phyloP scores from a whole-genome alignment of 345 rosid species.

The Cardiospermum halicacabum region DNA sequence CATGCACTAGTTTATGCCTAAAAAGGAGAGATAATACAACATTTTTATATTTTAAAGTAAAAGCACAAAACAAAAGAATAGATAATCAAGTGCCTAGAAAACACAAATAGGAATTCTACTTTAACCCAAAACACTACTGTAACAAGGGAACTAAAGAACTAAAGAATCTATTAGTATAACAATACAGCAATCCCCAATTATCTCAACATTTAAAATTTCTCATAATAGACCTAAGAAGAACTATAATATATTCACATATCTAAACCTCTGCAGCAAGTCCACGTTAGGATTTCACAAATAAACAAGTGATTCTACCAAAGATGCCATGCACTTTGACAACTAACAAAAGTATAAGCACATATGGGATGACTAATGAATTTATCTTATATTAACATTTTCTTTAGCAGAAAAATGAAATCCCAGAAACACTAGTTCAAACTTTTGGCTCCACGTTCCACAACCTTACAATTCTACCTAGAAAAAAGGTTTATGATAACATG shows the following conservation, averaged over 20 bases:
- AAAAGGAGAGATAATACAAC: conserved; percentile 2
- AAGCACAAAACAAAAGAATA: not conserved
- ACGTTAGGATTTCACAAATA: not conserved
- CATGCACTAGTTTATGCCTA: conserved; percentile 28
- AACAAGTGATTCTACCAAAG: not conserved
- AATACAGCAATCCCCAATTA: not conserved
- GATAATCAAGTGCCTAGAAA: not conserved
- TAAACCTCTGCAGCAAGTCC: not conserved
- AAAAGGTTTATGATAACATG: not conserved
- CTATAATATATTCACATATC: not conserved
- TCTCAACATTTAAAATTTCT: not conserved
- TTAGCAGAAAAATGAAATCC: not conserved
- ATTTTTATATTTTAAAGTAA: conserved; percentile 1
- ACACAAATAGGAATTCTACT: not conserved
- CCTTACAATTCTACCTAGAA: not conserved
- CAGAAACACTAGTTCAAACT: not conserved
- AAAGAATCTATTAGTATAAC: too few relatives aligned
- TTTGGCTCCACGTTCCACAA: not conserved
- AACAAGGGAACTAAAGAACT: too few relatives aligned
- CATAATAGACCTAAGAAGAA: too few relatives aligned
- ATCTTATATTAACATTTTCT: conserved; percentile 3
- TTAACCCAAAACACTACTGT: not conserved
- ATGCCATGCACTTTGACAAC: conserved; percentile 1
- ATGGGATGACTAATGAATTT: conserved; percentile 1
- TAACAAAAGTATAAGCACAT: not conserved